Conservation (phyloP, 2,329 filamentous ascomycete species). For the Fusarium liriodendri region DNA sequence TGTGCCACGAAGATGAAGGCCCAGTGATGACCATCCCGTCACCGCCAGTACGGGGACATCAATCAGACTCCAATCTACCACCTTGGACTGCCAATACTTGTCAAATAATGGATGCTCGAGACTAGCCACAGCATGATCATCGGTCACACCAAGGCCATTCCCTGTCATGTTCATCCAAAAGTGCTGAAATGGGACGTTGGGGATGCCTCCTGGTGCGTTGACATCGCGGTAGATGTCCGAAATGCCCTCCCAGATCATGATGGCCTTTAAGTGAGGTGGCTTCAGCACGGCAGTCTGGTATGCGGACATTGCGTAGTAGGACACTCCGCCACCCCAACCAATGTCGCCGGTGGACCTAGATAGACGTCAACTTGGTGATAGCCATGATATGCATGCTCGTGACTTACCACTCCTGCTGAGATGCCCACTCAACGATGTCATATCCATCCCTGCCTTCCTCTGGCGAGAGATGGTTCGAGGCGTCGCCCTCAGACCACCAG, state of each 20-base stretch:
- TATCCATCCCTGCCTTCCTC: neutral
- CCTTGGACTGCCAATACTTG: neutral
- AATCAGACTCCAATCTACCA: neutral
- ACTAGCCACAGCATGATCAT: constrained; percentile 13
- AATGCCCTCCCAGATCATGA: constrained; percentile 16
- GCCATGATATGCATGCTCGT: neutral
- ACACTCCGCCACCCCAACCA: constrained; percentile 1
- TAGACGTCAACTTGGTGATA: neutral
- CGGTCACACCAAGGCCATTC: neutral
- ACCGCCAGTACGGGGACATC: neutral
- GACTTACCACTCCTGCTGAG: neutral
- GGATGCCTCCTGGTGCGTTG: constrained; percentile 10
- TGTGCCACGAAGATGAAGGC: neutral
- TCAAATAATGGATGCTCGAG: neutral
- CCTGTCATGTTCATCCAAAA: constrained; percentile 23
- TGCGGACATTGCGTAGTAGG: neutral
- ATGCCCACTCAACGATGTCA: neutral
- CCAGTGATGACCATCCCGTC: neutral
- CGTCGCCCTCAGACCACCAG: neutral
- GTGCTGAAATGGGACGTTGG: constrained; percentile 10
- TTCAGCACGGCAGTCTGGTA: constrained; percentile 2
- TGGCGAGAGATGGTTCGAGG: neutral
- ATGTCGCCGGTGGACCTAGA: neutral
- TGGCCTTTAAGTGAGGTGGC: constrained; percentile 11
- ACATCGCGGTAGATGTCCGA: constrained; percentile 13